Conservation (phyloP, 768 basidiomycete species). For the Auricularia auricula-judae region DNA sequence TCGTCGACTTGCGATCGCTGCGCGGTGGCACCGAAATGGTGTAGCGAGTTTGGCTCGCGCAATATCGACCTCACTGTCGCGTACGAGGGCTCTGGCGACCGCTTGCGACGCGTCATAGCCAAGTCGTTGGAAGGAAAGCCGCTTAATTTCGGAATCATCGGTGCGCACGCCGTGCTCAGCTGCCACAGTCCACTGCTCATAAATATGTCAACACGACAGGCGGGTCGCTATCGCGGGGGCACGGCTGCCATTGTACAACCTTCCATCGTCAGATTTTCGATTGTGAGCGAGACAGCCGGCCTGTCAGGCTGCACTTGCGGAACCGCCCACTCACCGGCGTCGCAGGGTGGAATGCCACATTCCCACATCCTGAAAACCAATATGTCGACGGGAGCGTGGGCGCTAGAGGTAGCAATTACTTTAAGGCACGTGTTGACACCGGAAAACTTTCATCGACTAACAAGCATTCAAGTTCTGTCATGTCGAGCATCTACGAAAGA, state of each 20-base stretch:
- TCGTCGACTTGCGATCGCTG: slow-evolving; percentile 1
- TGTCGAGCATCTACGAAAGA: background rate
- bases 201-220: background rate
- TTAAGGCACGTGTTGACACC: background rate
- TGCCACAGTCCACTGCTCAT: background rate
- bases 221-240: slow-evolving; percentile 2
- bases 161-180: background rate
- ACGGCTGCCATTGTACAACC: slow-evolving; percentile 3
- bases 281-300: background rate
- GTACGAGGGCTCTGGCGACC: slow-evolving; percentile 4
- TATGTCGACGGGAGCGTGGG: slow-evolving; percentile 4
- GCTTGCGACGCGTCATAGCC: slow-evolving; percentile 1
- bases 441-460: too few species aligned
- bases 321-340: background rate
- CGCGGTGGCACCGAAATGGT: background rate
- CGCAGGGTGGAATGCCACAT: slow-evolving; percentile 4
- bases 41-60: slow-evolving; percentile 1
- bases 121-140: background rate
- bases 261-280: slow-evolving; percentile 5
- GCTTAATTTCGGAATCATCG: slow-evolving; percentile 3
- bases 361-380: background rate
- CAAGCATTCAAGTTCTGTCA: slow-evolving; percentile 3
- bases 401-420: slow-evolving; percentile 4
- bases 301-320: background rate
- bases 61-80: slow-evolving; percentile 3